These are phyloP conservation scores for Dioszegia aurantiaca DNA, from an alignment of 768 basidiomycete genomes.

Conservation along the genomic window DNA sequence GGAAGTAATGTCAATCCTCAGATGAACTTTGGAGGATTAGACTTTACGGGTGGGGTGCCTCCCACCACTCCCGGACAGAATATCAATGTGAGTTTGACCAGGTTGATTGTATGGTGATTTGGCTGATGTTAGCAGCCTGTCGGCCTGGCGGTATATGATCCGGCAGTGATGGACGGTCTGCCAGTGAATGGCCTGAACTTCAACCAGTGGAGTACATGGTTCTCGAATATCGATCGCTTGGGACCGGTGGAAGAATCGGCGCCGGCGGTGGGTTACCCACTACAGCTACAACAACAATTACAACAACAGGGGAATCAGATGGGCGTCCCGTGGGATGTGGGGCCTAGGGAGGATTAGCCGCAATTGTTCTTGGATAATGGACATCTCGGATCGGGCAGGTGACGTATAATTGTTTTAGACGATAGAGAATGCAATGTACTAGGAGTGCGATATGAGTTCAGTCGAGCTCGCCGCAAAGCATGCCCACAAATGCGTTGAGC, in stretches of 20 bases:
- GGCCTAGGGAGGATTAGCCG: no score
- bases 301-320: neutral
- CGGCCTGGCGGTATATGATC: constrained; percentile 22
- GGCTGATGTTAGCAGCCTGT: neutral
- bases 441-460: no score
- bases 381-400: no score
- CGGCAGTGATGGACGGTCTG: constrained; percentile 37
- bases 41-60: constrained; percentile 1
- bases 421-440: no score
- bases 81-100: neutral
- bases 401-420: no score
- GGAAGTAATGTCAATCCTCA: constrained; percentile 45
- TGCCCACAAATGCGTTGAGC: no score
- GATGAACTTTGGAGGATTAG: constrained; percentile 19
- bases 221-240: constrained; percentile 20
- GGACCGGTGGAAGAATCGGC: neutral
- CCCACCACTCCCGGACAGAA: neutral
- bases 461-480: no score
- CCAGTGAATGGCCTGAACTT: constrained; percentile 45
- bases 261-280: neutral
- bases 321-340: no score
- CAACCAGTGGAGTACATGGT: constrained; percentile 34
- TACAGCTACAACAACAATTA: neutral
- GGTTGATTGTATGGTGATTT: neutral
- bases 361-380: no score